Conservation (phyloP, 2,329 filamentous ascomycete genomes). For the Pseudopithomyces maydicus region DNA sequence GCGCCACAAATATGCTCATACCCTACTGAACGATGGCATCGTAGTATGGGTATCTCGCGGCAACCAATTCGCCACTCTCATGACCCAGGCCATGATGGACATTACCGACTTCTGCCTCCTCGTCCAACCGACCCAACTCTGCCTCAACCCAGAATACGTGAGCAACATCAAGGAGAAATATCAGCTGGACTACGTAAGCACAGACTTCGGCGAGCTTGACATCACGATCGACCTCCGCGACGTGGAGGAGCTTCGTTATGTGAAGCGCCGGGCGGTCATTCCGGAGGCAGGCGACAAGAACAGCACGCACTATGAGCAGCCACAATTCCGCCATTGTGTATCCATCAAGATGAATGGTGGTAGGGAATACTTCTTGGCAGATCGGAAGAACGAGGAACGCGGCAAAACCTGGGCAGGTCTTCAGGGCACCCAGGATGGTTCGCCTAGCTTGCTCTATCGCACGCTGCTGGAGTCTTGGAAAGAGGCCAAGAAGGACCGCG, state of each 20-base stretch:
- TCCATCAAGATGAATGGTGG: neutral
- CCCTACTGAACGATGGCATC: neutral
- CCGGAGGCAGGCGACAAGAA: neutral
- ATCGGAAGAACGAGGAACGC: neutral
- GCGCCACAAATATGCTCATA: neutral
- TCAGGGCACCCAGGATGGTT: neutral
- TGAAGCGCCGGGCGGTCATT: neutral
- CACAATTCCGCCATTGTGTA: neutral
- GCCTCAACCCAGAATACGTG: neutral
- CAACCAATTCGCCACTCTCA: neutral
- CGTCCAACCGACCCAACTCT: neutral
- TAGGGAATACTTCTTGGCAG: neutral
- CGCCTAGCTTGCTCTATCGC: neutral
- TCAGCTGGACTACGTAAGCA: neutral
- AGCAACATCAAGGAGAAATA: neutral
- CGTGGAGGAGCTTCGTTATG: neutral
- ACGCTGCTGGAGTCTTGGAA: neutral
- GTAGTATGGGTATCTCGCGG: neutral
- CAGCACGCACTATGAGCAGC: neutral
- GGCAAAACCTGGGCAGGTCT: neutral
- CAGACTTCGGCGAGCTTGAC: neutral
- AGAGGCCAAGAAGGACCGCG: neutral
- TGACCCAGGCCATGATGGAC: neutral
- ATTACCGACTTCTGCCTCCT: neutral
- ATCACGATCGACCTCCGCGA: neutral